Evolutionary conservation across 768 basidiomycete genomes (phyloP).

Genomic region (Tulasnella sp.): DNA sequence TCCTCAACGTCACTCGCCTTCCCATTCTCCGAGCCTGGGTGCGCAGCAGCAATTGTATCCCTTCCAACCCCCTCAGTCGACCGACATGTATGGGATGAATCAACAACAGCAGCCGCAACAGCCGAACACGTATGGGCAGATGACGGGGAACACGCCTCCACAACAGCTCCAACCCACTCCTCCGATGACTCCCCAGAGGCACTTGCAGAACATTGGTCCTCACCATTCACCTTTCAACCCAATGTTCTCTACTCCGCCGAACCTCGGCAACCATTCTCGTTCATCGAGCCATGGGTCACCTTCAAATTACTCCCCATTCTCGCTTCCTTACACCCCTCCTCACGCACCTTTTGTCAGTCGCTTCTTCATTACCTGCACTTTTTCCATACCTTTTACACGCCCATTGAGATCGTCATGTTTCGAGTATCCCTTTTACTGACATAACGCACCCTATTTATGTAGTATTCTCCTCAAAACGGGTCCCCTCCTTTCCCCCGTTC

Average conservation of each 20-base stretch:
- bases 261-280: background rate
- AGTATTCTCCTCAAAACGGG: slow-evolving; percentile 26
- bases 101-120: slow-evolving; percentile 23
- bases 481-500: slow-evolving; percentile 30
- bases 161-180: slow-evolving; percentile 9
- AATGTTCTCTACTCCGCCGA: slow-evolving; percentile 14
- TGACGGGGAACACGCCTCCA: slow-evolving; percentile 25
- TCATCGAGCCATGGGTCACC: slow-evolving; percentile 24
- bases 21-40: slow-evolving; percentile 25
- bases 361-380: slow-evolving; percentile 27
- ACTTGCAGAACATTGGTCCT: slow-evolving; percentile 27
- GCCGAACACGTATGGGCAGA: slow-evolving; percentile 21
- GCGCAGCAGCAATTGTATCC: slow-evolving; percentile 26
- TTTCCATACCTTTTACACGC: background rate
- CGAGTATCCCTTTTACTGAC: background rate
- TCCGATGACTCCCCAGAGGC: slow-evolving; percentile 31
- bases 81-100: slow-evolving; percentile 1
- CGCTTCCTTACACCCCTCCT: slow-evolving; percentile 32
- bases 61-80: slow-evolving; percentile 7
- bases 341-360: slow-evolving; percentile 32
- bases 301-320: slow-evolving; percentile 17
- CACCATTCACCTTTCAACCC: background rate
- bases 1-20: slow-evolving; percentile 18
- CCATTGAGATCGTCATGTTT: background rate
- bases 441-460: background rate